Conservation (phyloP, 345 rosid species). For the Gynandropsis gynandra region DNA sequence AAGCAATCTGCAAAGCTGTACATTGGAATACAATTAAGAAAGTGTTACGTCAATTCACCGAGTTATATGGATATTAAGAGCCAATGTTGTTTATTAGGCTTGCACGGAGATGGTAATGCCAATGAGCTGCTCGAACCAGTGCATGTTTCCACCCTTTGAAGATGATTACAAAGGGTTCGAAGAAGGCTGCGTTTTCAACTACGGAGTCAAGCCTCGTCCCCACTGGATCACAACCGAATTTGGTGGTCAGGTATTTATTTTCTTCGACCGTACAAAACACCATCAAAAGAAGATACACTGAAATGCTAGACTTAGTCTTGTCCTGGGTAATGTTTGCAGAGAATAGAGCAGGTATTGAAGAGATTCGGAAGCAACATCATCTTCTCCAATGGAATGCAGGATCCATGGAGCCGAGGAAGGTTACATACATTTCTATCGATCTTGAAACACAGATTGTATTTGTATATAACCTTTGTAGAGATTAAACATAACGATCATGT, state of each 20-base stretch:
- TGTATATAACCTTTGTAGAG: not conserved
- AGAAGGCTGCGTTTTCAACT: conserved; percentile 33
- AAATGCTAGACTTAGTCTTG: too few species aligned
- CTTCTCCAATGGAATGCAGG: conserved; percentile 73
- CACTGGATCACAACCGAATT: conserved; percentile 82
- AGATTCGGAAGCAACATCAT: conserved; percentile 64
- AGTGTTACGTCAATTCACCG: too few species aligned
- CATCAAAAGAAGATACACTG: too few species aligned
- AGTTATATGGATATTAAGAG: conserved; percentile 4
- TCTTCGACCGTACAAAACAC: too few species aligned
- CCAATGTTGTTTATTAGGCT: conserved; percentile 34
- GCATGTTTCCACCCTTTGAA: conserved; percentile 57
- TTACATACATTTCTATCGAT: conserved; percentile 15
- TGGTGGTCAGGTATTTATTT: conserved; percentile 43
- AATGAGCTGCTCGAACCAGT: conserved; percentile 49
- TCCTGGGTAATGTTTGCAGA: conserved; percentile 23
- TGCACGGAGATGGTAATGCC: conserved; percentile 90
- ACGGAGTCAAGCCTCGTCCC: conserved; percentile 54
- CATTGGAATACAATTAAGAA: not conserved
- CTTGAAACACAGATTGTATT: not conserved
- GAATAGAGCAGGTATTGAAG: conserved; percentile 41
- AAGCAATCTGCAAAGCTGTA: too few species aligned
- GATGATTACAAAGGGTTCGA: conserved; percentile 34
- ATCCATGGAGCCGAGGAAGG: conserved; percentile 89
- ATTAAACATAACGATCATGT: not conserved